Percentiles rank a stretch among this genome's conserved stretches.
phyloP scores from a whole-genome alignment of 768 basidiomycete species.

The Hypsizygus marmoreus region DNA sequence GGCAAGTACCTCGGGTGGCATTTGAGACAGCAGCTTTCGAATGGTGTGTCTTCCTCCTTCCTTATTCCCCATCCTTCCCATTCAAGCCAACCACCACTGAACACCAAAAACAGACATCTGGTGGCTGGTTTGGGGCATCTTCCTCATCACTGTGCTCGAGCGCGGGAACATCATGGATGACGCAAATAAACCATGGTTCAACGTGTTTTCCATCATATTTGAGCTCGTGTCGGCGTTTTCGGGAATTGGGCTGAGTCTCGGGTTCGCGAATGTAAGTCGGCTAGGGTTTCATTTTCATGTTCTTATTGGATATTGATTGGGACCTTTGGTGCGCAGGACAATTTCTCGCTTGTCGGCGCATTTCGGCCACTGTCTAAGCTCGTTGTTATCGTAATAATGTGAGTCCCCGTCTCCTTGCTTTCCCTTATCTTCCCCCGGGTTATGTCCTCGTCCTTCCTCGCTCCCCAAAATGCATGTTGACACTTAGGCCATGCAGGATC shows the following conservation, averaged over 20 bases:
- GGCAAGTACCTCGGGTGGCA: slow-evolving; percentile 56
- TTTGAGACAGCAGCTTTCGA: slow-evolving; percentile 61
- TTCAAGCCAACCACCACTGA: not conserved
- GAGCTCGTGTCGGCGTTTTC: slow-evolving; percentile 71
- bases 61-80: not conserved
- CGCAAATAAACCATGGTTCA: slow-evolving; percentile 62
- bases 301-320: not conserved
- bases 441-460: too few species aligned
- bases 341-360: slow-evolving; percentile 64
- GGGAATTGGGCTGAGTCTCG: slow-evolving; percentile 70
- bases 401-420: slow-evolving; percentile 5
- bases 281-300: not conserved
- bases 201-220: slow-evolving; percentile 56
- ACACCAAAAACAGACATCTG: slow-evolving; percentile 80
- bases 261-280: slow-evolving; percentile 46
- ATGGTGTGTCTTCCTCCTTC: slow-evolving; percentile 36
- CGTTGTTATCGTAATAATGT: slow-evolving; percentile 74
- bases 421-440: not conserved
- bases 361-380: slow-evolving; percentile 70
- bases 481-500: too few species aligned
- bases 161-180: slow-evolving; percentile 57
- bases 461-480: too few species aligned
- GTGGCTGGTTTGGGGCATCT: slow-evolving; percentile 79
- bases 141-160: slow-evolving; percentile 74
- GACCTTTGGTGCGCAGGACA: slow-evolving; percentile 36